Evolutionary conservation across 805 yeast species (phyloP).

Genomic region (Cyberlindnera subsufficiens): DNA sequence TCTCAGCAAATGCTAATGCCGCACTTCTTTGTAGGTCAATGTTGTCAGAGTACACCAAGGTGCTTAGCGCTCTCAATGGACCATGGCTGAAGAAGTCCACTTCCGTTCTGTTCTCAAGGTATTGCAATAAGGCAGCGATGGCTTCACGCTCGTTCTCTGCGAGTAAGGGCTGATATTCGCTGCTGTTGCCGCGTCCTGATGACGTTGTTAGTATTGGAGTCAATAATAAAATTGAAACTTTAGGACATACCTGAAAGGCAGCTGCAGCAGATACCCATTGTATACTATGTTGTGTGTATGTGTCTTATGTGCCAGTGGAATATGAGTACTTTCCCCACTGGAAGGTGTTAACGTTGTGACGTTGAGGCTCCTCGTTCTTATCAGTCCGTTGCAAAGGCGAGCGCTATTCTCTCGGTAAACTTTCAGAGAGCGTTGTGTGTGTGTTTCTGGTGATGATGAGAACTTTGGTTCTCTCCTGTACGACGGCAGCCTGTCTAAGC

Average conservation of each 20-base stretch:
- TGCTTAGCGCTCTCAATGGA: constrained; percentile 82
- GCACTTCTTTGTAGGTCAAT: constrained; percentile 94
- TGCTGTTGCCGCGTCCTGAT: constrained; percentile 7
- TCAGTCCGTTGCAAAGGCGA: no score
- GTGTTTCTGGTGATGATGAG: no score
- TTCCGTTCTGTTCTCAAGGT: constrained; percentile 79
- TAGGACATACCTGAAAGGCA: constrained; percentile 13
- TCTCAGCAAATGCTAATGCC: constrained; percentile 96
- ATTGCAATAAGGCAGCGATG: constrained; percentile 81
- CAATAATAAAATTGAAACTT: not conserved
- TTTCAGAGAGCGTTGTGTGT: no score
- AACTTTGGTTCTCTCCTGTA: no score
- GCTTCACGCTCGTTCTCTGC: constrained; percentile 98
- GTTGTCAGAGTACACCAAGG: constrained; percentile 91
- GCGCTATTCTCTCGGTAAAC: no score
- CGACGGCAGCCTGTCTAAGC: no score
- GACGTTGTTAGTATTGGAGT: constrained; percentile 5
- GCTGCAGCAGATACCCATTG: constrained; percentile 21
- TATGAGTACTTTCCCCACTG: no score
- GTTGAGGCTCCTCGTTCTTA: no score
- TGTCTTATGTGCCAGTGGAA: not conserved
- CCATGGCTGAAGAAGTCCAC: constrained; percentile 86
- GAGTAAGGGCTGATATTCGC: constrained; percentile 65
- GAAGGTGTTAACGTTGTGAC: no score
- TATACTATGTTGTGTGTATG: not conserved